Base-by-base conservation (phyloP, 352 stramenopile genomes). In the Phytophthora ramorum region DNA sequence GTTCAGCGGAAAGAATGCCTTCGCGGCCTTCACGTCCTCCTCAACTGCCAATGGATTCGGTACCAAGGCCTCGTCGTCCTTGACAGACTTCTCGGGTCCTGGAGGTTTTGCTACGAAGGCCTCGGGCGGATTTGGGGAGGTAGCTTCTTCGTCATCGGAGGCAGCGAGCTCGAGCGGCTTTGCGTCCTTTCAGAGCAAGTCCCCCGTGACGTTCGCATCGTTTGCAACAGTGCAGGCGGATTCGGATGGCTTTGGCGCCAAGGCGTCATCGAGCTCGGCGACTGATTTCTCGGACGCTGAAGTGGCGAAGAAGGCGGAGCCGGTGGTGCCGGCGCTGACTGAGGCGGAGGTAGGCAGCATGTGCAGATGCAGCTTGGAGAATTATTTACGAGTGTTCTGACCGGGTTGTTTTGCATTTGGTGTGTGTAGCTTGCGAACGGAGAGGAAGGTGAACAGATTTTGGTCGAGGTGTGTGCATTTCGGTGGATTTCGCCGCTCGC, bases 361-460 rank as follows among this genome's bases (percentile, higher is more conserved):
- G 35, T 6, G 2, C 16, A 28, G n/a, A 5, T 51, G 37, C 34
- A 17, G 24, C 12, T 22, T 47, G 3, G 43, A 37, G 35, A 3
- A 13, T 20, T 20, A 7, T 10, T 24, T 37, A 14, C 12, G n/a
- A 6, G 64, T 9, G 28, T 37, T 68, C 40, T 65, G 8, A 71
- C 22, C 10, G 20, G 56, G 14, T n/a, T 55, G 17, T n/a, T 41
- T 48, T 50, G 24, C 17, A 47, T 47, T 58, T 50, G 13, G 22
- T 52, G 6, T 48, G 7, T 61, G 53, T 24, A 86, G 82, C 38
- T 89, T 32, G 79, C 79, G 14, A 94, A 94, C 28, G 86, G 86
- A 26, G 86, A 94, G 64, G 86, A 94, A 63, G 77, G 71, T 24
- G 86, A 94, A 59, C 70, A 70, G 12, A 78, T 93, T 52, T 59